These are phyloP conservation scores for Talaromyces sp. DNA, from an alignment of 2,329 filamentous ascomycete genomes.

Conservation along the genomic window DNA sequence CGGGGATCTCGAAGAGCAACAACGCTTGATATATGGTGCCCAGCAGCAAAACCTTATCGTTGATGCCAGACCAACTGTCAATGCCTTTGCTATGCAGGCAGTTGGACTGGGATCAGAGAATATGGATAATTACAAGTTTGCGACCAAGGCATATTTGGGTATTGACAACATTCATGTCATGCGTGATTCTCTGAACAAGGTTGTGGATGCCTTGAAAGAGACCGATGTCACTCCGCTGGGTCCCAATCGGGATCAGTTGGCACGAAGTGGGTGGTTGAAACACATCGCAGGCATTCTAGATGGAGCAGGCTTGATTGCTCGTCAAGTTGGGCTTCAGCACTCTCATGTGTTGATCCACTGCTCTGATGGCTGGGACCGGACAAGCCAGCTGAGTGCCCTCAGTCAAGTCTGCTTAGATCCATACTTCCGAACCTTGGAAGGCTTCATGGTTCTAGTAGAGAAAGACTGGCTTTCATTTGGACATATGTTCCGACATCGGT, in stretches of 20 bases:
- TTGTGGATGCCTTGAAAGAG: conserved; percentile 89
- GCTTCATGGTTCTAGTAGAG: conserved; percentile 91
- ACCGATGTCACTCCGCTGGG: conserved; percentile 82
- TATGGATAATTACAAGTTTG: conserved; percentile 95
- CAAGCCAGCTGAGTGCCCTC: conserved; percentile 88
- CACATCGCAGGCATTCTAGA: conserved; percentile 85
- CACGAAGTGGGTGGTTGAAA: conserved; percentile 86
- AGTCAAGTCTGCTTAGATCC: conserved; percentile 93
- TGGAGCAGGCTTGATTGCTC: conserved; percentile 79
- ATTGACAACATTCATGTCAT: conserved; percentile 99
- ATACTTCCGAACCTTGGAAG: conserved; percentile 90
- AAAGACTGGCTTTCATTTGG: conserved; percentile 99
- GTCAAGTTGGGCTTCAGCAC: conserved; percentile 86
- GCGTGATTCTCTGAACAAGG: conserved; percentile 83
- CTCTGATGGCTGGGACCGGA: conserved; percentile 98
- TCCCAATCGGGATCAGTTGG: conserved; percentile 77
- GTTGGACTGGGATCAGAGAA: conserved; percentile 94
- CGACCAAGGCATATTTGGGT: conserved; percentile 86
- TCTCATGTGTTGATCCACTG: conserved; percentile 97
- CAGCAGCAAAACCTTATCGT: conserved; percentile 95
- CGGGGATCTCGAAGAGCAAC: conserved; percentile 60
- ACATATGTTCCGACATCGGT: conserved; percentile 95
- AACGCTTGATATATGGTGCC: conserved; percentile 78
- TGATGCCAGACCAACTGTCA: conserved; percentile 90
- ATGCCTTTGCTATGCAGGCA: conserved; percentile 92